Evolutionary conservation across 495 filamentous ascomycete genomes (phyloP).

Genomic region (Trypethelium eluteriae): DNA sequence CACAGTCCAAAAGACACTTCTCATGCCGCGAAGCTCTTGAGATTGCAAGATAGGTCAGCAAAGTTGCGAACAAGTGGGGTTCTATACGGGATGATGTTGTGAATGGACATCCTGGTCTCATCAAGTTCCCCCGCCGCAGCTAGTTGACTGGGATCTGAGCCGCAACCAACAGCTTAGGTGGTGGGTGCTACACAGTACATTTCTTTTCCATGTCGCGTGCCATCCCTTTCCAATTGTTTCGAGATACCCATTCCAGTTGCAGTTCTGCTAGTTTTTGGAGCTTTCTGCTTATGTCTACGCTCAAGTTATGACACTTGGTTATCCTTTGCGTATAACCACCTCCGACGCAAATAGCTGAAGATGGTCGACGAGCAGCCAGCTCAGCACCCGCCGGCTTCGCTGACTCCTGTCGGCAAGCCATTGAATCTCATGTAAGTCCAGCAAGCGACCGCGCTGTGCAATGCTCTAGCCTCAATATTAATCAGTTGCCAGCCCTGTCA

Average conservation of each 20-base stretch:
- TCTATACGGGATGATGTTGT: not conserved
- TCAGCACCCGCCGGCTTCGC: constrained; percentile 36
- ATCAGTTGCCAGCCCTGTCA: constrained; percentile 59
- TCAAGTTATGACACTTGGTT: not conserved
- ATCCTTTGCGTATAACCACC: not conserved
- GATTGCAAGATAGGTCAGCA: not conserved
- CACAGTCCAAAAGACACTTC: not conserved
- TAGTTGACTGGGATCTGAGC: not conserved
- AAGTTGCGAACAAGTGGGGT: not conserved
- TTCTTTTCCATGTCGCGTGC: not conserved
- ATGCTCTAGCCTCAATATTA: not conserved
- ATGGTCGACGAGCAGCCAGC: constrained; percentile 12
- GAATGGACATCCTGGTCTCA: not conserved
- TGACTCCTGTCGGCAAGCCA: constrained; percentile 48
- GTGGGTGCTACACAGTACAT: not conserved
- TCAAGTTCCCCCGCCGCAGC: not conserved
- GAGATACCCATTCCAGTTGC: constrained; percentile 8
- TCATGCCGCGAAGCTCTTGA: not conserved
- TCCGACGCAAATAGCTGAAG: not conserved
- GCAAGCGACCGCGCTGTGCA: not conserved
- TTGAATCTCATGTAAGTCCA: constrained; percentile 48
- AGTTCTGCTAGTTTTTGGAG: not conserved
- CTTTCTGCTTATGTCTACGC: not conserved
- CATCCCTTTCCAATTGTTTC: not conserved
- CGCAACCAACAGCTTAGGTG: constrained; percentile 1